phyloP scores from a whole-genome alignment of 73 alveolate genomes.

The Paramecium biaurelia region DNA sequence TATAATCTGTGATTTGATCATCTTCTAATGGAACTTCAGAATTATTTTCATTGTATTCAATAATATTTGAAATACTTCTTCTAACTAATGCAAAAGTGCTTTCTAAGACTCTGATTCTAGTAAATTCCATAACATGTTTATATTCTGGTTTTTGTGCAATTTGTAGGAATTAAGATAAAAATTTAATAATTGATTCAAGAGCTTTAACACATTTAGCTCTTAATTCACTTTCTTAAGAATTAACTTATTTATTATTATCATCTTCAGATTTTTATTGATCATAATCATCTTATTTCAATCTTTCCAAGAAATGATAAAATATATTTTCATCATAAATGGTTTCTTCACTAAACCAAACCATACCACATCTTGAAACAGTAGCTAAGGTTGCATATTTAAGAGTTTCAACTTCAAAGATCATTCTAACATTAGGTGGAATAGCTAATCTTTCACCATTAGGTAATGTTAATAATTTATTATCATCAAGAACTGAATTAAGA shows the following conservation, averaged over 20 bases:
- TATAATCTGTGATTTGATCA: constrained; percentile 76
- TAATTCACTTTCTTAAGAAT: constrained; percentile 41
- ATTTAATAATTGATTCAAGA: constrained; percentile 66
- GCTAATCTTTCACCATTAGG: constrained; percentile 99
- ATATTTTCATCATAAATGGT: constrained; percentile 89
- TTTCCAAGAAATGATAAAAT: constrained; percentile 84
- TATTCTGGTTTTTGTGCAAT: constrained; percentile 68
- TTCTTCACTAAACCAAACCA: constrained; percentile 99
- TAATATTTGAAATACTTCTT: constrained; percentile 91
- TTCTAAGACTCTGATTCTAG: constrained; percentile 93
- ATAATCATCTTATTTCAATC: constrained; percentile 86
- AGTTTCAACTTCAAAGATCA: constrained; percentile 99
- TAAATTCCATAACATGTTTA: constrained; percentile 98
- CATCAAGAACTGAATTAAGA: constrained; percentile 99
- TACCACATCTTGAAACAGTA: constrained; percentile 99
- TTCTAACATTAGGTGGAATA: constrained; percentile 98
- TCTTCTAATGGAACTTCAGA: constrained; percentile 93
- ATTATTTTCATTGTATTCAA: constrained; percentile 94
- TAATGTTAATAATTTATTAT: constrained; percentile 96
- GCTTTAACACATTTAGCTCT: constrained; percentile 89
- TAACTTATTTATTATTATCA: constrained; percentile 62
- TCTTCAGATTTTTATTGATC: constrained; percentile 72
- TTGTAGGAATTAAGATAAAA: constrained; percentile 63
- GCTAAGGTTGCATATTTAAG: constrained; percentile 99
- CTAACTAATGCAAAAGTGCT: constrained; percentile 96